Conservation (phyloP, 345 rosid species). For the Melaleuca quinquenervia region DNA sequence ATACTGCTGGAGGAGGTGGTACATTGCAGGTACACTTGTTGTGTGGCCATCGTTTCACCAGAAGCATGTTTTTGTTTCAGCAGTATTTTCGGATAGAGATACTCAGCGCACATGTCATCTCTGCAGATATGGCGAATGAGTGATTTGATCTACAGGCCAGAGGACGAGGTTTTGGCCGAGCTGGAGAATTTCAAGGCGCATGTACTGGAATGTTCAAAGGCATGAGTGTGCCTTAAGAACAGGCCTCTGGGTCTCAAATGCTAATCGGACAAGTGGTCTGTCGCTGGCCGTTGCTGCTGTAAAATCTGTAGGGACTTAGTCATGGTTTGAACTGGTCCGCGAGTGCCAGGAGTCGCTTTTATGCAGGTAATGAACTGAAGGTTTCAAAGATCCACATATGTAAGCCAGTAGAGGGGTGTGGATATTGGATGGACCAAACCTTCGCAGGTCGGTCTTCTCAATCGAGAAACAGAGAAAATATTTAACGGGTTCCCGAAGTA, state of each 20-base stretch:
- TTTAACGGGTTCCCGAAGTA: not conserved
- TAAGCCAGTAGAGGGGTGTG: not conserved
- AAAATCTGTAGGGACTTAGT: not conserved
- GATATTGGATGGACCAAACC: not conserved
- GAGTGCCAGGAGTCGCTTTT: not conserved
- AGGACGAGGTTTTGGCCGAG: slow-evolving; percentile 87
- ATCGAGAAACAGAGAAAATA: not conserved
- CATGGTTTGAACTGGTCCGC: not conserved
- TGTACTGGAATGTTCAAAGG: slow-evolving; percentile 55
- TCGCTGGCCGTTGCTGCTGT: not conserved
- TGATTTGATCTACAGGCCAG: slow-evolving; percentile 76
- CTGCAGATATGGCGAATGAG: slow-evolving; percentile 90
- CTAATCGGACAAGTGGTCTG: not conserved
- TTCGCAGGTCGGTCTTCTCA: not conserved
- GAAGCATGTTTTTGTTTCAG: not conserved
- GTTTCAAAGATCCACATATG: not conserved
- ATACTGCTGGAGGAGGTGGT: slow-evolving; percentile 87
- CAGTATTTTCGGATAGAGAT: not conserved
- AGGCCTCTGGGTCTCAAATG: not conserved
- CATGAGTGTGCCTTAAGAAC: slow-evolving; percentile 12
- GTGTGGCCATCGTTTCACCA: not conserved
- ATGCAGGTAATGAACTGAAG: not conserved
- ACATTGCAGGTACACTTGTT: slow-evolving; percentile 62
- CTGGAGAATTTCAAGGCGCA: slow-evolving; percentile 77
- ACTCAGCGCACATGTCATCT: not conserved